Base-by-base conservation (phyloP, 352 stramenopile genomes). In the Phytophthora europaea region DNA sequence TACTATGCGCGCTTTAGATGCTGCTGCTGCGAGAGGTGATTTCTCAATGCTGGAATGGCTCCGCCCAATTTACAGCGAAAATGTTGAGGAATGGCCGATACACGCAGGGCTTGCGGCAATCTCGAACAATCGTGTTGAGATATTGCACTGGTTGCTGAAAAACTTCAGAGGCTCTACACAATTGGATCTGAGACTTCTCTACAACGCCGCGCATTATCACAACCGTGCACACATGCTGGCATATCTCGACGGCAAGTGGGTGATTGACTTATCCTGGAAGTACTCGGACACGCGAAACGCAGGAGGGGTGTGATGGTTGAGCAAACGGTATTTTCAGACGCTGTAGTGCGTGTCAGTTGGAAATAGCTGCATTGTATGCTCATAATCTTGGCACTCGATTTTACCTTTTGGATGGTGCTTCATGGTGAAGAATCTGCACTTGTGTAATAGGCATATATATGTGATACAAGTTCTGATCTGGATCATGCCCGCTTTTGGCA, bases 21-120 rank as follows among this genome's bases (percentile, higher is more conserved):
- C 58, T 10, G 74, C 70, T 56, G 43, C 64, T 34, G 28, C 43
- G 0, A 54, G 61, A 53, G 70, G 74, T 18, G 58, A 78, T 22
- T 70, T 79, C 38, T 2, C 13, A 23, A 79, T 77, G 71, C 40
- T 79, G 31, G 53, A 77, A 51, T 81, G 71, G 75, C 63, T 81
- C 22, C 31, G 51, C 6, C 31, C 23, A 9, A 58, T 18, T 20
- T 59, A 28, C 28, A 26, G 5, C 10, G 48, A 40, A 5, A 52
- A 28, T 16, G 15, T 23, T 48, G 58, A 64, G 2, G 70, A 76
- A 16, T 79, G 63, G 61, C 63, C 70, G 12, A 58, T 75, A 12
- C 53, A 75, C 12, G 72, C 72, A 40, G 62, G 67, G 2, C 43
- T 73, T 53, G 63, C 59, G 8, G 70, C 74, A 7, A 64, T 81